Conservation (phyloP, 805 yeast genomes). For the Candida saitoana region DNA sequence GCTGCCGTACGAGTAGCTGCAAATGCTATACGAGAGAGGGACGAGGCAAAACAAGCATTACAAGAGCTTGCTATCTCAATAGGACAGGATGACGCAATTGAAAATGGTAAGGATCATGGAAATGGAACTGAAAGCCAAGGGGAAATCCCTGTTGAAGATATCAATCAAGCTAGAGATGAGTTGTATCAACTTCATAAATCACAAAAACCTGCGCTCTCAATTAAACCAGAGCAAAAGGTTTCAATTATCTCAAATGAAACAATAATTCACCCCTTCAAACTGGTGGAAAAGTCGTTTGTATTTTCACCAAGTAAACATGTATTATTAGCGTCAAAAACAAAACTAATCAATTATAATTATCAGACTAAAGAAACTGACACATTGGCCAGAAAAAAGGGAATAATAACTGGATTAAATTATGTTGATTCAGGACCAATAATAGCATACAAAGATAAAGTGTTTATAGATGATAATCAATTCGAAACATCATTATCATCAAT, state of each 20-base stretch:
- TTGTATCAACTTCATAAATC: constrained; percentile 35
- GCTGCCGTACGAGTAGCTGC: constrained; percentile 89
- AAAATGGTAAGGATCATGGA: constrained; percentile 1
- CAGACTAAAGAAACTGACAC: neutral
- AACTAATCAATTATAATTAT: constrained; percentile 1
- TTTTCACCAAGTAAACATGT: constrained; percentile 2
- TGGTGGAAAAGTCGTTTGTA: constrained; percentile 7
- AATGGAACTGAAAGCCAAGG: neutral
- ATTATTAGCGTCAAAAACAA: constrained; percentile 2
- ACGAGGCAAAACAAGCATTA: constrained; percentile 65
- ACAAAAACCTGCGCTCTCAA: constrained; percentile 16
- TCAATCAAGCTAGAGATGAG: constrained; percentile 25
- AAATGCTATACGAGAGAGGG: constrained; percentile 66
- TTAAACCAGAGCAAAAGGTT: constrained; percentile 13
- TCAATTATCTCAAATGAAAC: constrained; percentile 9
- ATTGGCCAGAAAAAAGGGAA: constrained; percentile 12
- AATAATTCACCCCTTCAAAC: constrained; percentile 11
- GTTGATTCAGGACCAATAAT: constrained; percentile 15
- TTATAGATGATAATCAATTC: constrained; percentile 10
- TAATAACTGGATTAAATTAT: constrained; percentile 11
- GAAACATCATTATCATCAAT: constrained; percentile 10
- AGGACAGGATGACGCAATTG: constrained; percentile 11
- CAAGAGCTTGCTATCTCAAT: constrained; percentile 48
- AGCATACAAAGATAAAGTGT: constrained; percentile 17
- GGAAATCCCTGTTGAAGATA: constrained; percentile 19